phyloP scores from a whole-genome alignment of 306 rosid genomes.

The Cucurbita maxima region DNA sequence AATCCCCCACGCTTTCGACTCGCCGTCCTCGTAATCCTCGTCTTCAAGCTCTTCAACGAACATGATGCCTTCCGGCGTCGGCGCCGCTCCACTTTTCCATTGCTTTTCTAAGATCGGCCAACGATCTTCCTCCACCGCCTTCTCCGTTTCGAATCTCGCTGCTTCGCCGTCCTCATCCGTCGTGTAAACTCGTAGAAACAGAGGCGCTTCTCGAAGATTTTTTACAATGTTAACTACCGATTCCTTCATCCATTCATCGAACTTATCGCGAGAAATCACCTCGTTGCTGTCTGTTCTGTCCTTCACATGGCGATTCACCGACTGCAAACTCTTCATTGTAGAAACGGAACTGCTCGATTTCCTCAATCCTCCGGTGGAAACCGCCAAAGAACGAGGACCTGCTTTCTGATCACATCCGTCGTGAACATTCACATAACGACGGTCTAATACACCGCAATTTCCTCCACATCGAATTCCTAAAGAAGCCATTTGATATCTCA shows the following conservation, averaged over 20 bases:
- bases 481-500: background rate
- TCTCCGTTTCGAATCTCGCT: conserved; percentile 10
- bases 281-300: background rate
- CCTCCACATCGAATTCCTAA: conserved; percentile 6
- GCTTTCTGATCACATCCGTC: background rate
- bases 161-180: background rate
- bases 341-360: background rate
- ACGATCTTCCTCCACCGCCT: background rate
- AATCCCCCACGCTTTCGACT: conserved; percentile 8
- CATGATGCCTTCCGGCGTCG: conserved; percentile 7
- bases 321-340: background rate
- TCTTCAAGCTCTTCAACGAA: conserved; percentile 1
- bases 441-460: background rate
- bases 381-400: background rate
- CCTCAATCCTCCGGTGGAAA: background rate
- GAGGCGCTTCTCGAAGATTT: conserved; percentile 5
- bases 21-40: background rate
- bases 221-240: conserved; percentile 5
- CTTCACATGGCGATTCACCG: background rate
- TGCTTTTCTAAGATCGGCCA: background rate
- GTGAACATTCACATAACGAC: background rate
- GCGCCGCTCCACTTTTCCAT: background rate
- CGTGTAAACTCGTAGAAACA: background rate
- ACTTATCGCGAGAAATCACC: background rate
- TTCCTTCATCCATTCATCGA: conserved; percentile 9